Base-by-base conservation (phyloP, 179 eudicot species). In the Beta macrorhiza region DNA sequence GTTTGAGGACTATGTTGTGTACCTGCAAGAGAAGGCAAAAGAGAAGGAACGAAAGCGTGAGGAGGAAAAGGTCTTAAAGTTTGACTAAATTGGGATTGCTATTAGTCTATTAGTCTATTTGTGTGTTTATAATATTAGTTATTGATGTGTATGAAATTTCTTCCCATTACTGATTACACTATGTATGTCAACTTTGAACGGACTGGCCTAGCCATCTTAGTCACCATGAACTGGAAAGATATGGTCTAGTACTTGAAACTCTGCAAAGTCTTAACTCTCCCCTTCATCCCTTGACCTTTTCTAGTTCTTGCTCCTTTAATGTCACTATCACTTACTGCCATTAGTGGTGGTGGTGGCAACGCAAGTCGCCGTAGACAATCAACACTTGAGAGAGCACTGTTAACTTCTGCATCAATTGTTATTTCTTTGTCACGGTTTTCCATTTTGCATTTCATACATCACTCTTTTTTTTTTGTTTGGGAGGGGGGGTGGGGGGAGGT, bases 41-140 rank as follows among this genome's bases (percentile, higher is more conserved):
- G 97, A 96, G 81, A 96, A 94, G 84, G 99, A 96, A 77, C 91
- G 95, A 17, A 97, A 91, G 84, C 91, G 98, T 44, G 99, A 97
- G 82, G 99, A 97, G 77, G 99, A 97, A 74, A 97, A 94, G 98
- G 98, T 97, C 84, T 73, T 49, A 25, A 9, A 17, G 67, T n/a
- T 68, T 15, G 5, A 37, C 37, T 59, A 37, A 20, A 49, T 47
- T 65, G 75, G 45, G 74, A 51, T 53, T 49, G 19, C 20, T 77
- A 16, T 71, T 25, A 22, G 53, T 71, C 68, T 68, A 15, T 44
- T 17, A 65, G 57, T 73, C 9, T 52, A 49, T 49, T 7, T 49
- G 53, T 49, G 53, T 7, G 53, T 49, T 49, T 3, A 49, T 49
- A 49, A 7, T 49, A 6, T 5, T 49, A 49, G 29, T 42, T 68